A percentile compares a stretch with the other conserved stretches of the same genome.
Conservation (phyloP, 2,329 filamentous ascomycete genomes). For the Aspergillus sojae region DNA sequence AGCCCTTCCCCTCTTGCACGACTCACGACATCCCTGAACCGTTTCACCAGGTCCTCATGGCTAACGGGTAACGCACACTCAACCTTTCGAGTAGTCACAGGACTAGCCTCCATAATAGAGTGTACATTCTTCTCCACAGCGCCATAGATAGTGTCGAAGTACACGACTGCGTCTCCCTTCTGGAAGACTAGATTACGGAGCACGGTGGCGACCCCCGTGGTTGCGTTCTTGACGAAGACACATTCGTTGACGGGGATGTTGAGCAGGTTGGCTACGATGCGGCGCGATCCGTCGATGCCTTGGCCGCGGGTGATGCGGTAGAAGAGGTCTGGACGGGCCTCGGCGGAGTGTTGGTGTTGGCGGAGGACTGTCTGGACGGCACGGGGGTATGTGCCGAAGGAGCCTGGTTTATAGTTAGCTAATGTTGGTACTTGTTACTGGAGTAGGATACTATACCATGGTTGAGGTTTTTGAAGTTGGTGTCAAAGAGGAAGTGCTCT, state of each 20-base stretch:
- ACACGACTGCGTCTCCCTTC: slow-evolving; percentile 71
- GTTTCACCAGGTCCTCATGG: slow-evolving; percentile 65
- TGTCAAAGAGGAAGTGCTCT: slow-evolving; percentile 70
- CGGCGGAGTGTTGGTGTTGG: slow-evolving; percentile 66
- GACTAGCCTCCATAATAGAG: slow-evolving; percentile 70
- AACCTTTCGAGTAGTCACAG: slow-evolving; percentile 57
- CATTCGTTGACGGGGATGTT: slow-evolving; percentile 66
- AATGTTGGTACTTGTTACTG: not conserved
- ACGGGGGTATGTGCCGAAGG: slow-evolving; percentile 75
- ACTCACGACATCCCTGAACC: slow-evolving; percentile 63
- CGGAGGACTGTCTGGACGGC: slow-evolving; percentile 62
- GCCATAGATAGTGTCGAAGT: slow-evolving; percentile 78
- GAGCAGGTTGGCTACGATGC: slow-evolving; percentile 66
- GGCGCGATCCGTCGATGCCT: slow-evolving; percentile 66
- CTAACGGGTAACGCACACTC: slow-evolving; percentile 68
- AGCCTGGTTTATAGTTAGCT: slow-evolving; percentile 48
- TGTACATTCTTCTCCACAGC: slow-evolving; percentile 74
- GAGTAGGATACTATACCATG: slow-evolving; percentile 59
- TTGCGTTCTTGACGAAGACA: slow-evolving; percentile 82
- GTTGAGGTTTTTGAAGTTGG: slow-evolving; percentile 73
- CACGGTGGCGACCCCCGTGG: slow-evolving; percentile 69
- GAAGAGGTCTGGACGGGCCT: slow-evolving; percentile 73
- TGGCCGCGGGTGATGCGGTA: slow-evolving; percentile 68
- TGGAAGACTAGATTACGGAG: slow-evolving; percentile 73
- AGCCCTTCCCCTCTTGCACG: slow-evolving; percentile 60